A percentile compares a stretch with the other conserved stretches of the same genome.
Evolutionary conservation across 2,329 filamentous ascomycete species (phyloP).

Genomic region (Hysterium pulicare): DNA sequence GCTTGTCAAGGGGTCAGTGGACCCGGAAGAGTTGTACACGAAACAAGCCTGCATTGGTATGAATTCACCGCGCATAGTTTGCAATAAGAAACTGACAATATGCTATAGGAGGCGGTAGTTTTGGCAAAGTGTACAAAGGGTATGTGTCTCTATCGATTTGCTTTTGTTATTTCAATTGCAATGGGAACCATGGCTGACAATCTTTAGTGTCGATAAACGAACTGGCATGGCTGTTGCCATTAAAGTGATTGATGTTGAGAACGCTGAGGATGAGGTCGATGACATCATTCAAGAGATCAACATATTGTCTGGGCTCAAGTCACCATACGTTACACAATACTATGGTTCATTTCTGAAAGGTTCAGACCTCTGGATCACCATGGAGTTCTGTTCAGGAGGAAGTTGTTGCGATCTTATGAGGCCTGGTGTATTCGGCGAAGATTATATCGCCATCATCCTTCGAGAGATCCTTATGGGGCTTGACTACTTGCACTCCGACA

Average conservation of each 20-base stretch:
- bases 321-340: slow-evolving; percentile 95
- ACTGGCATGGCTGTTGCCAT: slow-evolving; percentile 94
- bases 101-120: slow-evolving; percentile 80
- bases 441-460: slow-evolving; percentile 95
- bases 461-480: slow-evolving; percentile 84
- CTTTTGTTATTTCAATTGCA: slow-evolving; percentile 7
- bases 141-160: slow-evolving; percentile 45
- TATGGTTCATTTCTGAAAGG: slow-evolving; percentile 96
- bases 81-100: slow-evolving; percentile 17
- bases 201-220: slow-evolving; percentile 76
- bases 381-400: slow-evolving; percentile 97
- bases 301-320: slow-evolving; percentile 92
- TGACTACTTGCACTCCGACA: slow-evolving; percentile 90
- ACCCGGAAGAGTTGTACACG: slow-evolving; percentile 88
- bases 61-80: background rate
- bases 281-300: slow-evolving; percentile 99
- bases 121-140: slow-evolving; percentile 99
- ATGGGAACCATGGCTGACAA: slow-evolving; percentile 5
- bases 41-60: slow-evolving; percentile 58
- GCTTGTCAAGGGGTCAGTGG: slow-evolving; percentile 54
- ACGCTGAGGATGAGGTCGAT: slow-evolving; percentile 97
- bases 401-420: slow-evolving; percentile 97
- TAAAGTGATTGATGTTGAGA: slow-evolving; percentile 98
- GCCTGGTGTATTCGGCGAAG: slow-evolving; percentile 83
- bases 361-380: slow-evolving; percentile 97